A percentile compares a stretch with the other conserved stretches of the same genome.
Conservation (phyloP, 2,329 filamentous ascomycete genomes). For the Penicillium sp. region DNA sequence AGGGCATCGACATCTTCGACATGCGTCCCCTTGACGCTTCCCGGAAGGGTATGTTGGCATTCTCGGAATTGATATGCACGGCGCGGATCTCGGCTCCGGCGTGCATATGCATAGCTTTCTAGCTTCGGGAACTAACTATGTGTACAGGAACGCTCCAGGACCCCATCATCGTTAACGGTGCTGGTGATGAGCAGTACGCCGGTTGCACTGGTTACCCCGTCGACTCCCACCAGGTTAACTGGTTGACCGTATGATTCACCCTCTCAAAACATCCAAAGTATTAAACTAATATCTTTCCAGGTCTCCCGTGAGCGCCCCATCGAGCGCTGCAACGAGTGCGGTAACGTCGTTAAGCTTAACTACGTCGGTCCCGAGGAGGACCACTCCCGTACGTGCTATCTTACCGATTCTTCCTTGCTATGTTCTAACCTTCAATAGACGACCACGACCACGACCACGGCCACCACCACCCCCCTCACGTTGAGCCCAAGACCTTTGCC, state of each 20-base stretch:
- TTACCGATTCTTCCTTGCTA: not conserved
- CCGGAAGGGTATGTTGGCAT: constrained; percentile 66
- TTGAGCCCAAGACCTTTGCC: constrained; percentile 94
- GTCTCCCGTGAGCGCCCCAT: constrained; percentile 85
- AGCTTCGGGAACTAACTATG: constrained; percentile 3
- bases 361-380: constrained; percentile 85
- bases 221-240: constrained; percentile 87
- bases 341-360: constrained; percentile 96
- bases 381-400: constrained; percentile 52
- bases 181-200: constrained; percentile 92
- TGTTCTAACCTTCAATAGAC: constrained; percentile 27
- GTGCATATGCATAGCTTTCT: not conserved
- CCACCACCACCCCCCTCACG: constrained; percentile 53
- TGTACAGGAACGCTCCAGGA: constrained; percentile 76
- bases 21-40: constrained; percentile 94
- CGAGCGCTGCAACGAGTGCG: constrained; percentile 96
- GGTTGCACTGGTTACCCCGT: constrained; percentile 94
- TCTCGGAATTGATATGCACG: not conserved
- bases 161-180: constrained; percentile 87
- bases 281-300: constrained; percentile 43
- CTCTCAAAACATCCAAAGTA: constrained; percentile 14
- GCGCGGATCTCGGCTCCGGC: not conserved
- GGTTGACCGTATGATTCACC: constrained; percentile 72
- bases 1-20: constrained; percentile 96
- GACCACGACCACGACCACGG: constrained; percentile 41